A percentile compares a stretch with the other conserved stretches of the same genome.
phyloP scores from a whole-genome alignment of 192 early-diverging fungal species.

The Podila verticillata region DNA sequence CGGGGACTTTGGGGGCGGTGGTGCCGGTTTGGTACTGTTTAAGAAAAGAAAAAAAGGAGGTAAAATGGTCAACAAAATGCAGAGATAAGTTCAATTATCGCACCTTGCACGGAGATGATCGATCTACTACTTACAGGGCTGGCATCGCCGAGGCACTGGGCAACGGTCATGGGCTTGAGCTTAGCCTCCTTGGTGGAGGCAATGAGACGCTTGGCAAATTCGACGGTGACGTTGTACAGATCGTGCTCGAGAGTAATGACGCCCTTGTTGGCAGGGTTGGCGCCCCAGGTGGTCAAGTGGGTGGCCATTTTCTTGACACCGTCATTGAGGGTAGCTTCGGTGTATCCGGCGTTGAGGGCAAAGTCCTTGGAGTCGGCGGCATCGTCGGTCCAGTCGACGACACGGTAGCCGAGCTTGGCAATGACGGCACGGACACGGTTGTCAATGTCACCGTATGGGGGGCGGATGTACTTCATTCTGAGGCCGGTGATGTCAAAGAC shows the following conservation, averaged over 20 bases:
- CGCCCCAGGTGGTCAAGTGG: conserved; percentile 35
- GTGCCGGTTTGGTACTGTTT: not conserved
- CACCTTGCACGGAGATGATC: too few species aligned
- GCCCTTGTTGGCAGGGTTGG: conserved; percentile 42
- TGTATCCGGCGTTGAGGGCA: conserved; percentile 23
- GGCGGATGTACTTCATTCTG: conserved; percentile 60
- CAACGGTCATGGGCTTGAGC: conserved; percentile 36
- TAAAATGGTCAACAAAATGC: not conserved
- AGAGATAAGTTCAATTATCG: too few species aligned
- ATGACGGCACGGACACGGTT: conserved; percentile 64
- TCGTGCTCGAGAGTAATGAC: conserved; percentile 66
- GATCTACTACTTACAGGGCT: not conserved
- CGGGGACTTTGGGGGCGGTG: not conserved
- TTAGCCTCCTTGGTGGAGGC: conserved; percentile 26
- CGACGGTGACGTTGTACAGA: conserved; percentile 52
- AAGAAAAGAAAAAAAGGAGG: too few species aligned
- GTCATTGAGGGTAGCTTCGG: conserved; percentile 4
- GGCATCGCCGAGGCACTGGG: conserved; percentile 37
- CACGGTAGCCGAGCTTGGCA: conserved; percentile 61
- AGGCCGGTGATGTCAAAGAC: conserved; percentile 57
- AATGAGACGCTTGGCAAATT: conserved; percentile 50
- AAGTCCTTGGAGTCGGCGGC: conserved; percentile 61
- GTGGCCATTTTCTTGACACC: conserved; percentile 6
- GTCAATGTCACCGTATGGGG: conserved; percentile 67
- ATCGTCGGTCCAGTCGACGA: conserved; percentile 48